phyloP scores from a whole-genome alignment of 331 rosid genomes.

The Prunus yedoensis region DNA sequence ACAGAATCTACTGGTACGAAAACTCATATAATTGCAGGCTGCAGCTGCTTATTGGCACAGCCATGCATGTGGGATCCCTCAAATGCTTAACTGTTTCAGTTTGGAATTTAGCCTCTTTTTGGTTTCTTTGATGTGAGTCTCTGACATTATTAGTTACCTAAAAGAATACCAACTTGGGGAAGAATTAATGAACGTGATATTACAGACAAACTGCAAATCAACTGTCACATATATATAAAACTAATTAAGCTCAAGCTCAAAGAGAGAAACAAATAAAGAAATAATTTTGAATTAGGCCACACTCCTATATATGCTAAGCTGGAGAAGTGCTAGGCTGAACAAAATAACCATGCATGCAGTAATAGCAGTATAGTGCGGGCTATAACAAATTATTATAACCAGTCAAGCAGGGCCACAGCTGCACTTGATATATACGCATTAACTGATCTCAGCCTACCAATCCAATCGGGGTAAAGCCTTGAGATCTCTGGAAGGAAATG shows the following conservation, averaged over 20 bases:
- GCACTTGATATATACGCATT: not conserved
- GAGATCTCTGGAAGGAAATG: not conserved
- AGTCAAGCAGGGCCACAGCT: not conserved
- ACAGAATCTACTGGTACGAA: constrained; percentile 8
- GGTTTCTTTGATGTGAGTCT: not conserved
- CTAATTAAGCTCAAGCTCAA: not conserved
- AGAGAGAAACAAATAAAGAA: not conserved
- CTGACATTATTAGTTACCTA: not conserved
- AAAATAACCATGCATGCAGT: too few relatives aligned
- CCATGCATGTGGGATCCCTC: not conserved
- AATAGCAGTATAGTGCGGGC: too few relatives aligned
- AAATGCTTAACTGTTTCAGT: constrained; percentile 15
- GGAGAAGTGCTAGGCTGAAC: too few relatives aligned
- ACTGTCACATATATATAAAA: not conserved
- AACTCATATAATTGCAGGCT: constrained; percentile 1
- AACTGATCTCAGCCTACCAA: not conserved
- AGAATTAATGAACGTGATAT: constrained; percentile 11
- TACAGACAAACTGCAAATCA: constrained; percentile 17
- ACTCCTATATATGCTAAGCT: too few relatives aligned
- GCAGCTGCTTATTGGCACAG: constrained; percentile 10
- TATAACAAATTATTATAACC: not conserved
- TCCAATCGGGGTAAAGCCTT: not conserved
- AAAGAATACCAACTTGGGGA: constrained; percentile 13
- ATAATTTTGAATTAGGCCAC: too few relatives aligned
- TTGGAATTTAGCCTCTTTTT: not conserved